phyloP scores from a whole-genome alignment of 768 basidiomycete species.

The Collybia nuda region DNA sequence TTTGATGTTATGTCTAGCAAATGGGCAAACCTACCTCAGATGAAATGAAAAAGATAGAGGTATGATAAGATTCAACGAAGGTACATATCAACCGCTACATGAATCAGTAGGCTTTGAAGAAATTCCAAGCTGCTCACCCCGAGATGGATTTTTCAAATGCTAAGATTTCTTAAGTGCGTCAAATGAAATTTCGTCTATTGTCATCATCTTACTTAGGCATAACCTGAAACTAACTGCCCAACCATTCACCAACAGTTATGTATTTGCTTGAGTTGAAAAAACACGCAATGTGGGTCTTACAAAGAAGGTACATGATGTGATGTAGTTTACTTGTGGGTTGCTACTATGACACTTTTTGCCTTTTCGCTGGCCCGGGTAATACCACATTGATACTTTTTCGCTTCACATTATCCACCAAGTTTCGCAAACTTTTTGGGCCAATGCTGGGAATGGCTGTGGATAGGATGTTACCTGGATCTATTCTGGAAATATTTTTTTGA shows the following conservation, averaged over 20 bases:
- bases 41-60: constrained; percentile 91
- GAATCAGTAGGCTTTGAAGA: constrained; percentile 66
- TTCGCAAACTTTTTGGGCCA: constrained; percentile 45
- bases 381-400: constrained; percentile 54
- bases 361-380: constrained; percentile 33
- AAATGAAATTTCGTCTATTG: background rate
- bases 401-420: constrained; percentile 85
- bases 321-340: too few species aligned
- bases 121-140: constrained; percentile 88
- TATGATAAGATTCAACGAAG: constrained; percentile 20
- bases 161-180: constrained; percentile 62
- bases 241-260: too few species aligned
- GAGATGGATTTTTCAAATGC: constrained; percentile 95
- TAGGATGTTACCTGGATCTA: constrained; percentile 11
- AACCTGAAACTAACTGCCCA: background rate
- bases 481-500: constrained; percentile 36
- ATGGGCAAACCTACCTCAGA: constrained; percentile 96
- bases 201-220: background rate
- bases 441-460: constrained; percentile 6
- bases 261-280: too few species aligned
- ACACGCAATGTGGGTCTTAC: background rate
- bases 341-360: constrained; percentile 34
- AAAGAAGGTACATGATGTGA: too few species aligned
- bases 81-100: constrained; percentile 1
- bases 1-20: constrained; percentile 51